Percentiles rank a stretch among this genome's conserved stretches.
These are phyloP conservation scores for Cercospora sp. DNA, from an alignment of 2,329 filamentous ascomycete genomes.

Conservation along the genomic window DNA sequence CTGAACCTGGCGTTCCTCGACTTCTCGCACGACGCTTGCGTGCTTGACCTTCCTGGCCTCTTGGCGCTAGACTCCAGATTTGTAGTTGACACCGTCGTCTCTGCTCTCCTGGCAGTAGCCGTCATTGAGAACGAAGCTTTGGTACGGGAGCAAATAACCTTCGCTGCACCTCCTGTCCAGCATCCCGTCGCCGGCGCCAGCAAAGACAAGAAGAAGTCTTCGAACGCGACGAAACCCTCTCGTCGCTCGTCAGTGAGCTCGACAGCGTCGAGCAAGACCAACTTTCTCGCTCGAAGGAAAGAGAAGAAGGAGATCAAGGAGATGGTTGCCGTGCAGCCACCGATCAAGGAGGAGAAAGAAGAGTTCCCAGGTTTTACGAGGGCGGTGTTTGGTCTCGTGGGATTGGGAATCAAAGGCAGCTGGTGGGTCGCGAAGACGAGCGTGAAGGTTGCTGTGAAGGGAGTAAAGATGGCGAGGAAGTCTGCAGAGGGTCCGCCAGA, in stretches of 20 bases:
- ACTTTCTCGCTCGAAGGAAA: slow-evolving; percentile 12
- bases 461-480: slow-evolving; percentile 43
- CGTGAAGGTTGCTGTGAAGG: slow-evolving; percentile 44
- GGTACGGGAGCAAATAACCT: slow-evolving; percentile 31
- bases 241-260: slow-evolving; percentile 13
- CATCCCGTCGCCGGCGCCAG: slow-evolving; percentile 3
- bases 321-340: slow-evolving; percentile 11
- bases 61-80: slow-evolving; percentile 48
- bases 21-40: slow-evolving; percentile 45
- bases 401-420: slow-evolving; percentile 46
- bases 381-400: slow-evolving; percentile 44
- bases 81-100: slow-evolving; percentile 48
- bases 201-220: slow-evolving; percentile 10
- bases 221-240: slow-evolving; percentile 2
- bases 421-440: slow-evolving; percentile 46
- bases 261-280: slow-evolving; percentile 17
- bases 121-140: slow-evolving; percentile 47
- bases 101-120: slow-evolving; percentile 48
- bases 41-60: slow-evolving; percentile 49
- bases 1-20: slow-evolving; percentile 48
- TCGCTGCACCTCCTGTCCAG: slow-evolving; percentile 36
- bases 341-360: slow-evolving; percentile 33
- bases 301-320: slow-evolving; percentile 22
- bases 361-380: slow-evolving; percentile 44
- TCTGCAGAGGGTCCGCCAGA: slow-evolving; percentile 29